Conservation (phyloP, 2,329 filamentous ascomycete genomes). For the Phialophora chinensis region DNA sequence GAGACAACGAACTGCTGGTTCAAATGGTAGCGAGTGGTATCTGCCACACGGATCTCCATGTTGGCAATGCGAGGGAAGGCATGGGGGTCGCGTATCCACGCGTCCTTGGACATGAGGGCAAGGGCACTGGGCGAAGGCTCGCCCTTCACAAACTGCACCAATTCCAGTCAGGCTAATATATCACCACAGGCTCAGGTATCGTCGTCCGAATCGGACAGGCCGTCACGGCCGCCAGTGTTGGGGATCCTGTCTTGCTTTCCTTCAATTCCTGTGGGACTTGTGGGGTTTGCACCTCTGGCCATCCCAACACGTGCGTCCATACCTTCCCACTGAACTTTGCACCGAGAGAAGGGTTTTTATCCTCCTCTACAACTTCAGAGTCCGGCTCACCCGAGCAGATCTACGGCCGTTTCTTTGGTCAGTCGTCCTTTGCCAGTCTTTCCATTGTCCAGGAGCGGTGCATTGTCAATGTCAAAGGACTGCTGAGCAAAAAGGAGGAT, state of each 20-base stretch:
- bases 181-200: slow-evolving; percentile 1
- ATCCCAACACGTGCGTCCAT: slow-evolving; percentile 55
- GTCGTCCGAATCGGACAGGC: slow-evolving; percentile 16
- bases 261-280: slow-evolving; percentile 56
- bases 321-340: slow-evolving; percentile 57
- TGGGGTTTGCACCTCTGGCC: slow-evolving; percentile 53
- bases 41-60: slow-evolving; percentile 38
- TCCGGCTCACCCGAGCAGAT: slow-evolving; percentile 38
- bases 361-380: slow-evolving; percentile 27
- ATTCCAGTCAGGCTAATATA: no score
- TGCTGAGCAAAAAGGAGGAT: slow-evolving; percentile 43
- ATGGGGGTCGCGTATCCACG: slow-evolving; percentile 29
- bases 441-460: slow-evolving; percentile 50
- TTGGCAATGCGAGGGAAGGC: slow-evolving; percentile 24
- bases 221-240: background rate
- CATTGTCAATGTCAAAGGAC: slow-evolving; percentile 51
- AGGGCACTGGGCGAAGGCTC: no score
- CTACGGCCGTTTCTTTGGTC: slow-evolving; percentile 56
- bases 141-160: no score
- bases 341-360: background rate
- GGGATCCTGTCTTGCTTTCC: slow-evolving; percentile 48
- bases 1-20: slow-evolving; percentile 40
- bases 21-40: slow-evolving; percentile 23
- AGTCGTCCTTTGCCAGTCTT: slow-evolving; percentile 52
- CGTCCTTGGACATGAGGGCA: slow-evolving; percentile 1